A percentile compares a stretch with the other conserved stretches of the same genome.
phyloP scores from a whole-genome alignment of 2,329 filamentous ascomycete genomes.

The Paradendryphiella salina region DNA sequence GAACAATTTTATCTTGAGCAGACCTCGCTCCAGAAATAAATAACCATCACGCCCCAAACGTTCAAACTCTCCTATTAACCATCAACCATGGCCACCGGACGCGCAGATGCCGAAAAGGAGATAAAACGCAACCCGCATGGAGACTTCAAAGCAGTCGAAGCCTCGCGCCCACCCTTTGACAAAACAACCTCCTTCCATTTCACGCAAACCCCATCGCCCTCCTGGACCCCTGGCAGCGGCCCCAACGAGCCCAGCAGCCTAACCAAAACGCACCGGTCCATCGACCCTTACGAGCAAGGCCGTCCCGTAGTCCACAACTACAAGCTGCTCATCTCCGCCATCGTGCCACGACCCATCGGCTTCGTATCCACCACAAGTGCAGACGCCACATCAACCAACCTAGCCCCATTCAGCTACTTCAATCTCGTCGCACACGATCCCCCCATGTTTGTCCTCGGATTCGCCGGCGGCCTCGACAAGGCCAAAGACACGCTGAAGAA shows the following conservation, averaged over 20 bases:
- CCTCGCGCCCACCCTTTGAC: conserved; percentile 65
- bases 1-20: neutral
- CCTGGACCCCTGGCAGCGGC: conserved; percentile 68
- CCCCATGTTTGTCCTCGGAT: conserved; percentile 73
- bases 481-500: conserved; percentile 83
- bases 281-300: conserved; percentile 76
- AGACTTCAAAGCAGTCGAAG: conserved; percentile 75
- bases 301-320: conserved; percentile 76
- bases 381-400: conserved; percentile 70
- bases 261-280: conserved; percentile 68
- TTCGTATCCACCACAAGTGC: conserved; percentile 61
- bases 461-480: conserved; percentile 58
- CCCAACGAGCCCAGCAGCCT: conserved; percentile 61
- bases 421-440: conserved; percentile 84
- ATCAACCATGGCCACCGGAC: conserved; percentile 30
- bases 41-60: too few species aligned
- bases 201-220: conserved; percentile 66
- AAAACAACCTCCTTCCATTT: conserved; percentile 54
- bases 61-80: neutral
- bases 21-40: too few species aligned
- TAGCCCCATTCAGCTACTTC: conserved; percentile 88
- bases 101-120: conserved; percentile 52
- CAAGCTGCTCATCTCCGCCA: conserved; percentile 82
- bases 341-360: conserved; percentile 80
- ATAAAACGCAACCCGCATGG: conserved; percentile 68